Percentiles rank a stretch among this genome's conserved stretches.
phyloP scores from a whole-genome alignment of 495 filamentous ascomycete genomes.

The Aspergillus incahuasiensis region DNA sequence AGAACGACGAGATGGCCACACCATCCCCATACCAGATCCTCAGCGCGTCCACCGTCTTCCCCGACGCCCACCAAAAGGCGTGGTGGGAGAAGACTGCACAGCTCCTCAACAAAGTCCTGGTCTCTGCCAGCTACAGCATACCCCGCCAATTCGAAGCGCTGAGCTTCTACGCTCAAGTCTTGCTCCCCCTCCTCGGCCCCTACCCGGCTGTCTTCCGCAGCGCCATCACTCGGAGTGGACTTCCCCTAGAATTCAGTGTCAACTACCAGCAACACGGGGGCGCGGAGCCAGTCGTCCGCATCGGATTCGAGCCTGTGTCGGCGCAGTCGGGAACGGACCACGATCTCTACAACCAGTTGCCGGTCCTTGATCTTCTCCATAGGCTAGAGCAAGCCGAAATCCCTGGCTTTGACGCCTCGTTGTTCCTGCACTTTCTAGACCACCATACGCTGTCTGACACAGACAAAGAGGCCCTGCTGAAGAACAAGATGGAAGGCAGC shows the following conservation, averaged over 20 bases:
- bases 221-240: conserved; percentile 10
- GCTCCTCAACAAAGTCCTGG: not conserved
- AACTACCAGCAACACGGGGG: conserved; percentile 13
- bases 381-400: not conserved
- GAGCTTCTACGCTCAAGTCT: not conserved
- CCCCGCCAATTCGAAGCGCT: conserved; percentile 5
- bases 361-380: not conserved
- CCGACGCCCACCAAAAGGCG: no score
- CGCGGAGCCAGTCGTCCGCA: conserved; percentile 4
- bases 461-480: no score
- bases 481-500: no score
- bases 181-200: conserved; percentile 14
- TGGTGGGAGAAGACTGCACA: conserved; percentile 10
- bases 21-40: no score
- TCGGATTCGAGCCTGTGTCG: conserved; percentile 17
- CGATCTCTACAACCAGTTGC: not conserved
- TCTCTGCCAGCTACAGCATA: not conserved
- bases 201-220: conserved; percentile 10
- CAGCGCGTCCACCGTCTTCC: no score
- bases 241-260: conserved; percentile 18
- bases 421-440: not conserved
- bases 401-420: no score
- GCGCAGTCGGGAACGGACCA: not conserved
- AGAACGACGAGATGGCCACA: no score
- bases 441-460: not conserved